Percentiles rank a stretch among this genome's conserved stretches.
These are phyloP conservation scores for Aureobasidium sp. DNA, from an alignment of 2,329 filamentous ascomycete species.

Conservation along the genomic window DNA sequence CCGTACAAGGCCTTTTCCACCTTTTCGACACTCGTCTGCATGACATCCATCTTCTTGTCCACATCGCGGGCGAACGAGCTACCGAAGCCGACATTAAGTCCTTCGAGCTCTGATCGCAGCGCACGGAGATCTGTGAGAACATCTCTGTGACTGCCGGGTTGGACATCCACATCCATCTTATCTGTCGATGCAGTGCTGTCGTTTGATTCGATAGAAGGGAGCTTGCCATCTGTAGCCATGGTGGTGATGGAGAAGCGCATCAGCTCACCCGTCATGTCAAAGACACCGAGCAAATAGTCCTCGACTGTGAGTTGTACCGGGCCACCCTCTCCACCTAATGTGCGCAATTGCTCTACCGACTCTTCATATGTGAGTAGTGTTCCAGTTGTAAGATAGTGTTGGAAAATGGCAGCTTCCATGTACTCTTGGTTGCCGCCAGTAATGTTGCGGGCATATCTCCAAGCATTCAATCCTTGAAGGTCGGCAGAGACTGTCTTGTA, in stretches of 20 bases:
- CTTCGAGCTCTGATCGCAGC: conserved; percentile 69
- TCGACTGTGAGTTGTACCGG: conserved; percentile 63
- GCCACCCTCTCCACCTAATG: conserved; percentile 32
- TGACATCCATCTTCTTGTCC: conserved; percentile 74
- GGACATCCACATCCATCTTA: conserved; percentile 30
- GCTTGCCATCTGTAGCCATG: conserved; percentile 64
- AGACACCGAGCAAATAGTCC: conserved; percentile 85
- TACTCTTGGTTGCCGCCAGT: conserved; percentile 83
- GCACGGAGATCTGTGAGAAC: conserved; percentile 76
- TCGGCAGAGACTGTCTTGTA: conserved; percentile 65
- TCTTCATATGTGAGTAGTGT: conserved; percentile 63
- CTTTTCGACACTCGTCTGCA: conserved; percentile 84
- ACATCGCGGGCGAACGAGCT: conserved; percentile 55
- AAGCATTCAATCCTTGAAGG: conserved; percentile 68
- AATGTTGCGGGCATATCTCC: conserved; percentile 74
- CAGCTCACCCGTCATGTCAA: conserved; percentile 90
- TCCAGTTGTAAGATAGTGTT: conserved; percentile 77
- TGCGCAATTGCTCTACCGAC: conserved; percentile 36
- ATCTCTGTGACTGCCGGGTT: conserved; percentile 36
- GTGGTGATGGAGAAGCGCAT: conserved; percentile 93
- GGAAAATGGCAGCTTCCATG: conserved; percentile 83
- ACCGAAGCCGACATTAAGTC: conserved; percentile 51
- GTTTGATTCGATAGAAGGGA: conserved; percentile 40
- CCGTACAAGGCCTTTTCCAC: conserved; percentile 89
- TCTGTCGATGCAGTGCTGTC: conserved; percentile 19